Conservation (phyloP, 164 flowering plant species). For the Akebia trifoliata region DNA sequence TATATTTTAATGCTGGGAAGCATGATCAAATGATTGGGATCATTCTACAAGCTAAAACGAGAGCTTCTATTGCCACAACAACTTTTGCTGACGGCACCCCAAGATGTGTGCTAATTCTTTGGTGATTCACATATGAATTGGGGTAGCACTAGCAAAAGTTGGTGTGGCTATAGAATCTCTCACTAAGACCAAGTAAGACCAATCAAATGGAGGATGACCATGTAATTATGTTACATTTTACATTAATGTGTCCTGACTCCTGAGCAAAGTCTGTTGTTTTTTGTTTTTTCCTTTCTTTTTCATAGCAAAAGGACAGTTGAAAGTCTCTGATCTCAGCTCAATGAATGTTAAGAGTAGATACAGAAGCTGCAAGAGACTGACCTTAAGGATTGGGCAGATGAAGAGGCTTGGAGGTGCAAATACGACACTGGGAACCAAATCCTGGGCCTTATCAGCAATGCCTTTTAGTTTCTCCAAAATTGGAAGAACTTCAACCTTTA, state of each 20-base stretch:
- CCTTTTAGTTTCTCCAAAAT: constrained; percentile 53
- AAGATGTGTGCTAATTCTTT: too few relatives aligned
- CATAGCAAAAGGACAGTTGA: not conserved
- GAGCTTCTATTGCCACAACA: too few relatives aligned
- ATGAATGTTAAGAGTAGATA: not conserved
- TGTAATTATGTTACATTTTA: too few relatives aligned
- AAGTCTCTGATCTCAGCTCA: not conserved
- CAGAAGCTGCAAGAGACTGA: constrained; percentile 15
- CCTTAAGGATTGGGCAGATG: constrained; percentile 73
- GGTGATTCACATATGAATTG: too few relatives aligned
- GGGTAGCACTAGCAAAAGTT: too few relatives aligned
- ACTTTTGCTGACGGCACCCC: too few relatives aligned
- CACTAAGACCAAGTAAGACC: too few relatives aligned
- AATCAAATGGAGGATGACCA: not conserved
- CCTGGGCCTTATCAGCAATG: constrained; percentile 37
- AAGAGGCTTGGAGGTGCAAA: constrained; percentile 48
- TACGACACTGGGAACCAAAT: constrained; percentile 31
- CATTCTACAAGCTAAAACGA: too few relatives aligned
- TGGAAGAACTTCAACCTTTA: constrained; percentile 55
- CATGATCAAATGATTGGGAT: too few relatives aligned
- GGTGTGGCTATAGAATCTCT: too few relatives aligned
- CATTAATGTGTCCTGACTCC: too few relatives aligned
- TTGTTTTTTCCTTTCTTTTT: not conserved
- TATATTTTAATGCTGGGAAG: too few relatives aligned
- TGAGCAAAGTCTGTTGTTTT: not conserved